phyloP scores from a whole-genome alignment of 23 red algal genomes.

The Cyanidioschyzon merolae region DNA sequence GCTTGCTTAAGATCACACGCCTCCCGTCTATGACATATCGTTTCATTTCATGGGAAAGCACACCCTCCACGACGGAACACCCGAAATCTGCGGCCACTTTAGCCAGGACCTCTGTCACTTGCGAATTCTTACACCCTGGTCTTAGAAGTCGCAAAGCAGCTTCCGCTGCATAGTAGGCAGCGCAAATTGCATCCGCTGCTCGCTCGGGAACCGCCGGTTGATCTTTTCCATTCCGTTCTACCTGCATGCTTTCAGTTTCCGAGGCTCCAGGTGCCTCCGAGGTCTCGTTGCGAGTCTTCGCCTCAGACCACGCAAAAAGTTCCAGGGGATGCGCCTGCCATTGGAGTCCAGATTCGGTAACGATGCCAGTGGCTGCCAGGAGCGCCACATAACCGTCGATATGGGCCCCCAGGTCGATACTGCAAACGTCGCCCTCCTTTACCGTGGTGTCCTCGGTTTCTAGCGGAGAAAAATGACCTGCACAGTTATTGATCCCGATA shows the following conservation, averaged over 20 bases:
- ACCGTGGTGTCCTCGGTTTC: slow-evolving; percentile 37
- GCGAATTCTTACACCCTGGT: slow-evolving; percentile 65
- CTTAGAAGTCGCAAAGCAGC: slow-evolving; percentile 72
- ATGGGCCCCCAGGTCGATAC: slow-evolving; percentile 68
- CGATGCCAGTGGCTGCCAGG: slow-evolving; percentile 32
- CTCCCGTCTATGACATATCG: slow-evolving; percentile 82
- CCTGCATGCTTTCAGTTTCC: slow-evolving; percentile 21
- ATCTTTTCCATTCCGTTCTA: neutral
- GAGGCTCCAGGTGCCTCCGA: neutral
- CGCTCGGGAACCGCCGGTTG: slow-evolving; percentile 22
- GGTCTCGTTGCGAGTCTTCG: neutral
- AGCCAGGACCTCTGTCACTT: slow-evolving; percentile 69
- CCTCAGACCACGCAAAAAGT: neutral
- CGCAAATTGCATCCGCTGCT: slow-evolving; percentile 55
- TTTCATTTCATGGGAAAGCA: slow-evolving; percentile 84
- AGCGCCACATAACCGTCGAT: slow-evolving; percentile 87
- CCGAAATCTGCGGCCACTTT: slow-evolving; percentile 57
- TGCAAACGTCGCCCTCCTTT: slow-evolving; percentile 60
- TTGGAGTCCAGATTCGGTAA: slow-evolving; percentile 9
- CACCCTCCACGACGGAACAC: slow-evolving; percentile 61
- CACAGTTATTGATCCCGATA: slow-evolving; percentile 65
- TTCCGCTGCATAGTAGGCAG: slow-evolving; percentile 73
- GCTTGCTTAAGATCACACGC: slow-evolving; percentile 75
- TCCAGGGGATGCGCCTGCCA: neutral
- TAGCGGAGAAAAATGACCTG: slow-evolving; percentile 83